Conservation (phyloP, 2,329 filamentous ascomycete species). For the Penicillium freii region DNA sequence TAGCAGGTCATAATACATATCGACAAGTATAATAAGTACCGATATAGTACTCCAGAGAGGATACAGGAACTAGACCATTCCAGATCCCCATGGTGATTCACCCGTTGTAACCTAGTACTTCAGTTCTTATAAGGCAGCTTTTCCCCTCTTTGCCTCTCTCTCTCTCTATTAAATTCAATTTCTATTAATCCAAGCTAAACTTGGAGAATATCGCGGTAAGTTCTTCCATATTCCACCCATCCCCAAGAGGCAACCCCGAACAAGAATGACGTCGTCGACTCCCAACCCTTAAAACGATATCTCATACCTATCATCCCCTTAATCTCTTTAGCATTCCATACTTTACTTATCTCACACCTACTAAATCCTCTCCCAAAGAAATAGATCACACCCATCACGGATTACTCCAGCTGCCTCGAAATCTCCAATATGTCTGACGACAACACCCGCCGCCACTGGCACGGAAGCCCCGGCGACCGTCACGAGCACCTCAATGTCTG, state of each 20-base stretch:
- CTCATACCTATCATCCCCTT: not conserved
- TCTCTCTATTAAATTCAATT: not conserved
- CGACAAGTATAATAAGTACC: not conserved
- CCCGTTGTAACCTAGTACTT: not conserved
- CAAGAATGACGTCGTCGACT: constrained; percentile 27
- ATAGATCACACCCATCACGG: not conserved
- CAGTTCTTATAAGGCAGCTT: not conserved
- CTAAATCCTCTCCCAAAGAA: not conserved
- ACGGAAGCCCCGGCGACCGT: constrained; percentile 34
- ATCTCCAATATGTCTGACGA: constrained; percentile 25
- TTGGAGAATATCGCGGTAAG: not conserved
- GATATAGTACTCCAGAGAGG: not conserved
- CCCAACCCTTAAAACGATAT: not conserved
- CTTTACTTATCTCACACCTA: not conserved
- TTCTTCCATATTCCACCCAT: not conserved
- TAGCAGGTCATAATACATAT: not conserved
- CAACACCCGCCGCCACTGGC: constrained; percentile 34
- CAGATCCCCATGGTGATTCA: not conserved
- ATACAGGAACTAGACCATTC: not conserved
- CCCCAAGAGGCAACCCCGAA: not conserved
- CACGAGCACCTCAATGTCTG: constrained; percentile 39
- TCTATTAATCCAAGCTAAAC: not conserved
- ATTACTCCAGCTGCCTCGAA: constrained; percentile 5
- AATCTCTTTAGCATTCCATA: not conserved
- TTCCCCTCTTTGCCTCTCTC: not conserved